Conservation (phyloP, 805 yeast species). For the Candida manassasensis region DNA sequence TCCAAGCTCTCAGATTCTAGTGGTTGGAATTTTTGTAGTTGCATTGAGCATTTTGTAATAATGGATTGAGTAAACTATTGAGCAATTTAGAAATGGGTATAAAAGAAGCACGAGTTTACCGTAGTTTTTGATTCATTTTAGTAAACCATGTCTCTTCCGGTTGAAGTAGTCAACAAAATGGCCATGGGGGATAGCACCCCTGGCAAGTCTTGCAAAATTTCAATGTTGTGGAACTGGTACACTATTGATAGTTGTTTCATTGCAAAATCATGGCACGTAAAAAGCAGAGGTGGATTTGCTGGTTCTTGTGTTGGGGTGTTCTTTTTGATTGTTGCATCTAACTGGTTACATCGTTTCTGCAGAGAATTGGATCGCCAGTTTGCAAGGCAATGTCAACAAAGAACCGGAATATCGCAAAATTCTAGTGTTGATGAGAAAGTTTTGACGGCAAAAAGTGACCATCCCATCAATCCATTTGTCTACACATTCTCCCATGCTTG, state of each 20-base stretch:
- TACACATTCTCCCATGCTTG: constrained; percentile 31
- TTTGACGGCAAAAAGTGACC: neutral
- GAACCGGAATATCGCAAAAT: neutral
- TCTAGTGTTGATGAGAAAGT: constrained; percentile 1
- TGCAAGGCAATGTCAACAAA: constrained; percentile 20
- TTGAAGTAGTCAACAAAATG: constrained; percentile 8
- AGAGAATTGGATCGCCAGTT: constrained; percentile 46
- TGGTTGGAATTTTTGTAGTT: no score
- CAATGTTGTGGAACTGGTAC: constrained; percentile 74
- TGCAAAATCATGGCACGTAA: constrained; percentile 59
- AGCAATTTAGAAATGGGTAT: no score
- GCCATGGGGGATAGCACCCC: constrained; percentile 10
- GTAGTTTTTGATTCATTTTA: constrained; percentile 1
- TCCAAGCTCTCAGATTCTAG: no score
- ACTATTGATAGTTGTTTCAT: constrained; percentile 64
- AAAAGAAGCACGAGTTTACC: no score
- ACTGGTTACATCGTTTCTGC: constrained; percentile 51
- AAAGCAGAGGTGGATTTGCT: constrained; percentile 56
- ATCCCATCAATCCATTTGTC: constrained; percentile 14
- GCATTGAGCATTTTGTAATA: no score
- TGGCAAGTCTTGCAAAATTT: constrained; percentile 23
- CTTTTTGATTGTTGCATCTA: constrained; percentile 51
- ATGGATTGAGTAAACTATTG: no score
- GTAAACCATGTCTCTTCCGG: neutral
- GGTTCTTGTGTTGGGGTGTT: constrained; percentile 73